Conservation (phyloP, 148 eudicot genomes). For the Salicornia ramosissima region DNA sequence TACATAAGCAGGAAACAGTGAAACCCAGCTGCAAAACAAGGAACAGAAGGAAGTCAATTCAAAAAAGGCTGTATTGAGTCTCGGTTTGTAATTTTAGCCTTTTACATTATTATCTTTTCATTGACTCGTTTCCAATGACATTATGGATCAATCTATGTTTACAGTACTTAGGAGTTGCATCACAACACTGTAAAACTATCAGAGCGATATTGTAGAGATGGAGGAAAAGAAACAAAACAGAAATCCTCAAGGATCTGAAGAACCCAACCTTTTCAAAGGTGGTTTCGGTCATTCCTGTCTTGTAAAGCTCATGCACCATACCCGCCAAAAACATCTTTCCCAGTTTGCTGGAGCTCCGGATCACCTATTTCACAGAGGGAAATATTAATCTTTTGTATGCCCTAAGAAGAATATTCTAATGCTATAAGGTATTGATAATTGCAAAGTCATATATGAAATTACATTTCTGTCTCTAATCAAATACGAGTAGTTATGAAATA, state of each 20-base stretch:
- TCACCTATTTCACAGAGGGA: conserved; percentile 46
- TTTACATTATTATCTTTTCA: neutral
- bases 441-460: neutral
- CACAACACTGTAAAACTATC: neutral
- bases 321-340: conserved; percentile 89
- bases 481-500: neutral
- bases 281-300: conserved; percentile 95
- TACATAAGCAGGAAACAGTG: conserved; percentile 70
- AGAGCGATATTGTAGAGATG: neutral
- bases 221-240: neutral
- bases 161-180: neutral
- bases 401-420: neutral
- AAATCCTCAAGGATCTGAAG: conserved; percentile 1
- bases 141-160: neutral
- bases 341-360: conserved; percentile 61
- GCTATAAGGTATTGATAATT: neutral
- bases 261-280: conserved; percentile 81
- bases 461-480: no score
- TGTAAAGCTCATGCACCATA: conserved; percentile 92
- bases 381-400: neutral
- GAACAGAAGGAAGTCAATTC: neutral
- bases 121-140: neutral
- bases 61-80: neutral
- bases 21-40: conserved; percentile 61
- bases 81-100: neutral